A percentile compares a stretch with the other conserved stretches of the same genome.
phyloP scores from a whole-genome alignment of 179 eudicot species.

The Silene vulgaris region DNA sequence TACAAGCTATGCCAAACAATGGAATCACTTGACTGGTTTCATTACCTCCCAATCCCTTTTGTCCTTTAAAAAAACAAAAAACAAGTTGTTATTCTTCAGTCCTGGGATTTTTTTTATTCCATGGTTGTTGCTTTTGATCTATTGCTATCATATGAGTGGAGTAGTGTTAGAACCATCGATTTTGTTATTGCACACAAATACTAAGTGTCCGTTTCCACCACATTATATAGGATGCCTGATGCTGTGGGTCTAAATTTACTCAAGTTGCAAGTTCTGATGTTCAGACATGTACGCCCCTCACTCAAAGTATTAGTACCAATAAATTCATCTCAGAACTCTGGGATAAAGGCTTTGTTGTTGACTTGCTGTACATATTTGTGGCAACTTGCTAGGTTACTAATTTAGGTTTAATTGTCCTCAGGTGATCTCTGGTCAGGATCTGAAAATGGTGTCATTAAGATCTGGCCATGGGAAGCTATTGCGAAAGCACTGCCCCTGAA shows the following conservation, averaged over 20 bases:
- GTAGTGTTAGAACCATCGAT: too few species aligned
- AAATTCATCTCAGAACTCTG: neutral
- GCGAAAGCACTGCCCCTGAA: conserved; percentile 56
- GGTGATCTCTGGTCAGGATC: conserved; percentile 96
- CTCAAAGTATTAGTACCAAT: neutral
- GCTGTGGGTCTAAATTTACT: neutral
- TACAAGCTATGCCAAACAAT: too few species aligned
- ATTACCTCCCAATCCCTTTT: too few species aligned
- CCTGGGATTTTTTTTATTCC: too few species aligned
- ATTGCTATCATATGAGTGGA: too few species aligned
- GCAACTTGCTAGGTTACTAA: conserved; percentile 9
- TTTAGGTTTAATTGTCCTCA: conserved; percentile 28
- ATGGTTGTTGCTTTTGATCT: too few species aligned
- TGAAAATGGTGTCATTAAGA: conserved; percentile 69
- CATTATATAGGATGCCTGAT: too few species aligned
- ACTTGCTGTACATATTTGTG: conserved; percentile 4
- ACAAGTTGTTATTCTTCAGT: too few species aligned
- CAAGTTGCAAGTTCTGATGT: neutral
- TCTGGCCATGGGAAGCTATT: conserved; percentile 94
- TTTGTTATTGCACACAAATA: too few species aligned
- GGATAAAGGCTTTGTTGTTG: neutral
- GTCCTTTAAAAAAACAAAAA: too few species aligned
- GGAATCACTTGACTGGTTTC: too few species aligned
- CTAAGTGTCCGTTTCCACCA: too few species aligned
- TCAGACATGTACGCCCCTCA: neutral